These are phyloP conservation scores for Bauhinia variegata DNA, from an alignment of 306 rosid species.

Conservation along the genomic window DNA sequence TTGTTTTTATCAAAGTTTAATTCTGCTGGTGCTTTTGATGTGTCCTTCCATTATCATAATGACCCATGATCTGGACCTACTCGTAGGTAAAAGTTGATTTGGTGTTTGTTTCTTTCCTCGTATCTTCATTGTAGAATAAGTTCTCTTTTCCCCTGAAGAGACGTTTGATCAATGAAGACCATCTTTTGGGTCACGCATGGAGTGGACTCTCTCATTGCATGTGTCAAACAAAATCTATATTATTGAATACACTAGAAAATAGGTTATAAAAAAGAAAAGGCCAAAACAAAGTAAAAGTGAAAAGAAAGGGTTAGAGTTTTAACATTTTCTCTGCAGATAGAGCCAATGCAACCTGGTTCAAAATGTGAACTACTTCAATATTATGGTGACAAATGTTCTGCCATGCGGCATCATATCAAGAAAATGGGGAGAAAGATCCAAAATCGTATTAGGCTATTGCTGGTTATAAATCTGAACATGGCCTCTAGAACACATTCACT, in stretches of 20 bases:
- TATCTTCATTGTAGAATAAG: slow-evolving; percentile 1
- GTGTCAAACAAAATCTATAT: slow-evolving; percentile 14
- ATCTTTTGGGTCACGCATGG: neutral
- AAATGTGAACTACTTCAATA: slow-evolving; percentile 26
- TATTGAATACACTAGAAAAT: neutral
- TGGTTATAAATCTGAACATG: neutral
- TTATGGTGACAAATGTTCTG: slow-evolving; percentile 44
- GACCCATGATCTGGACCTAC: slow-evolving; percentile 32
- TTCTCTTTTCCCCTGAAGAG: neutral
- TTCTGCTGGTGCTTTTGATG: too few relatives aligned
- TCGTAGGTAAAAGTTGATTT: neutral
- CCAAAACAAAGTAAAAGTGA: neutral
- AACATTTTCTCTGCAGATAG: neutral
- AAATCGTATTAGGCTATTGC: slow-evolving; percentile 20
- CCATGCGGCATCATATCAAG: slow-evolving; percentile 42
- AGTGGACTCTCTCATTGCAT: neutral
- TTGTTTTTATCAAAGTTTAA: too few relatives aligned
- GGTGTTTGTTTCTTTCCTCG: neutral
- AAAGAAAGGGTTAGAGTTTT: neutral
- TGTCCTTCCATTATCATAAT: too few relatives aligned
- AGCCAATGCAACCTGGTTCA: slow-evolving; percentile 11
- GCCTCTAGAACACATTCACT: slow-evolving; percentile 36
- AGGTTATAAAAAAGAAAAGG: neutral
- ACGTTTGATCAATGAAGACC: neutral
- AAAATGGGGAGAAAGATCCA: slow-evolving; percentile 35